Evolutionary conservation across 2,329 filamentous ascomycete genomes (phyloP), one percentile per base, ranked within the genome.

Genomic region (Lomentospora prolificans): DNA sequence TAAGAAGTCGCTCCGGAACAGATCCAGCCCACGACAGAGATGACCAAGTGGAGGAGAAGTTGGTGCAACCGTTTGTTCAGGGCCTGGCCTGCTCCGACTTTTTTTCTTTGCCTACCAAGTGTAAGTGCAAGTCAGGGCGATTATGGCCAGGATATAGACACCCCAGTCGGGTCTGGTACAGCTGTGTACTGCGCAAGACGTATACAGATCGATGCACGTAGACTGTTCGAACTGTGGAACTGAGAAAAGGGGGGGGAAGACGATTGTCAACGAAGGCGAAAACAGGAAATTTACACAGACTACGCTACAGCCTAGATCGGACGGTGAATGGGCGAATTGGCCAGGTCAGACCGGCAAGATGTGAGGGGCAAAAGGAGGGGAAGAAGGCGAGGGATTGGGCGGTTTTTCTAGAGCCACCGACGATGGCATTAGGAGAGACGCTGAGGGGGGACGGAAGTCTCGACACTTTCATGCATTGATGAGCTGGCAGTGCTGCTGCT

Each of bases 401-500:
- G 28, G 50, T 52, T 52, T 33, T 30, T 36, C 50, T 14, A 52
- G 30, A 33, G 12, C 4, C n/a, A 52, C 28, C 50, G 28, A 36
- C 50, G 28, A 52, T 24, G 19, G 30, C 50, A 33, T 19, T 36
- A 28, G n/a, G 24, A 51, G 28, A 52, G 9, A 22, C 10, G n/a
- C 46, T 25, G 33, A 36, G 30, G 39, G 36, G 50, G 24, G 14
- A 46, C 24, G 33, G 41, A 54, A 54, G 52, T 44, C 33, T 54
- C 25, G 52, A 39, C 22, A 27, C 19, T 53, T 39, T 55, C 53
- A 56, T 56, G 55, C 55, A 56, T 24, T 56, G 55, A 56, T 56
- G 55, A 56, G 55, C 64, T 64, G 60, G 60, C 60, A 63, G 61
- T 64, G 61, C 59, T 62, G 48, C 55, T 62, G 61, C 61, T 62